phyloP scores from a whole-genome alignment of 1,284 basidiomycete species.

The Leucocoprinus gongylophorus region DNA sequence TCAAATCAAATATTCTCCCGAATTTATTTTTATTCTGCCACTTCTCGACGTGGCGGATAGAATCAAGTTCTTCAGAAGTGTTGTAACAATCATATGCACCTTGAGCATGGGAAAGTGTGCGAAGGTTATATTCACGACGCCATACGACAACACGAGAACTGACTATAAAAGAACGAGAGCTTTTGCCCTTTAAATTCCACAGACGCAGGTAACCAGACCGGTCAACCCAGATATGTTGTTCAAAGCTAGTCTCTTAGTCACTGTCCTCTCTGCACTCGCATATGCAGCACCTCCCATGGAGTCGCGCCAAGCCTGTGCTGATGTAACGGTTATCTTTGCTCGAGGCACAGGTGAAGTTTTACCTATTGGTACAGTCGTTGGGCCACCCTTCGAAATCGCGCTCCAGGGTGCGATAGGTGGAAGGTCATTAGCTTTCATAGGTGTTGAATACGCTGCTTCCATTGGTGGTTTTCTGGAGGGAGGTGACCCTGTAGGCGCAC shows the following conservation, averaged over 20 bases:
- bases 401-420: conserved; percentile 21
- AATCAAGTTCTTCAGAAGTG: background rate
- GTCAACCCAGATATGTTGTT: background rate
- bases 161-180: background rate
- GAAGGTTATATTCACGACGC: background rate
- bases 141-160: background rate
- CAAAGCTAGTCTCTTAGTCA: conserved; percentile 53
- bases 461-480: conserved; percentile 30
- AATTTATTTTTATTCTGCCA: background rate
- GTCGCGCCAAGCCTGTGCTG: conserved; percentile 12
- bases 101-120: background rate
- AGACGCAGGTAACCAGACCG: background rate
- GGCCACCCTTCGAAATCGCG: conserved; percentile 27
- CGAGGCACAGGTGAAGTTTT: conserved; percentile 11
- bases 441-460: conserved; percentile 30
- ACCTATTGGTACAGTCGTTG: conserved; percentile 13
- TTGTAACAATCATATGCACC: conserved; percentile 2
- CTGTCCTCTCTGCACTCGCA: conserved; percentile 81
- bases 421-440: conserved; percentile 26
- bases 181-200: background rate
- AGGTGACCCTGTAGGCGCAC: conserved; percentile 29
- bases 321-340: conserved; percentile 15
- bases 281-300: conserved; percentile 36
- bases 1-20: background rate
- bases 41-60: background rate